Evolutionary conservation across 495 filamentous ascomycete genomes (phyloP).

Genomic region (Aspergillus kassunensis): DNA sequence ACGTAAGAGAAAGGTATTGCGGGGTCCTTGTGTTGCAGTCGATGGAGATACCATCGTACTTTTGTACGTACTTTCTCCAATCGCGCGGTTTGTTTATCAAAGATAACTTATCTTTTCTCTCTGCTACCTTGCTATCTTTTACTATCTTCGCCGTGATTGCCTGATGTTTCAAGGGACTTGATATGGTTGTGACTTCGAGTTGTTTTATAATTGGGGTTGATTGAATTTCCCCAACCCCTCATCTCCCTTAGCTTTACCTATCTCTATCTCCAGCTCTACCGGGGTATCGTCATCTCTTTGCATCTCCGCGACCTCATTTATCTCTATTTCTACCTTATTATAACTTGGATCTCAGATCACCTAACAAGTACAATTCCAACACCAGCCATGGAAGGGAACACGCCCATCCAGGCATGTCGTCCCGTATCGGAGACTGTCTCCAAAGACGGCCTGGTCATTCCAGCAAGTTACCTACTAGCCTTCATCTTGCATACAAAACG

Average conservation of each 20-base stretch:
- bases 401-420: constrained; percentile 17
- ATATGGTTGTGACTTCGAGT: neutral
- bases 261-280: neutral
- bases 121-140: neutral
- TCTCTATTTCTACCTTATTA: no score
- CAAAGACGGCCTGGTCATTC: constrained; percentile 64
- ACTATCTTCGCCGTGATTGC: neutral
- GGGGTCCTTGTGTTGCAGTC: neutral
- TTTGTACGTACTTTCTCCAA: no score
- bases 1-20: no score
- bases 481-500: neutral
- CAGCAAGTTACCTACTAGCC: constrained; percentile 43
- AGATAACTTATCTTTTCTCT: constrained; percentile 2
- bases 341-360: no score
- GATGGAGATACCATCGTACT: neutral
- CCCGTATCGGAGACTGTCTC: constrained; percentile 52
- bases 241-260: neutral
- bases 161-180: neutral
- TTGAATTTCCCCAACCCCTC: neutral
- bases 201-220: neutral
- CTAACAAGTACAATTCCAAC: neutral
- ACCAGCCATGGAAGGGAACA: constrained; percentile 19
- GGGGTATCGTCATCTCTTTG: no score
- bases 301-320: no score
- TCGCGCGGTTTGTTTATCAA: neutral